These are phyloP conservation scores for Plasmodium berghei DNA, from an alignment of 169 alveolate species.

Conservation along the genomic window DNA sequence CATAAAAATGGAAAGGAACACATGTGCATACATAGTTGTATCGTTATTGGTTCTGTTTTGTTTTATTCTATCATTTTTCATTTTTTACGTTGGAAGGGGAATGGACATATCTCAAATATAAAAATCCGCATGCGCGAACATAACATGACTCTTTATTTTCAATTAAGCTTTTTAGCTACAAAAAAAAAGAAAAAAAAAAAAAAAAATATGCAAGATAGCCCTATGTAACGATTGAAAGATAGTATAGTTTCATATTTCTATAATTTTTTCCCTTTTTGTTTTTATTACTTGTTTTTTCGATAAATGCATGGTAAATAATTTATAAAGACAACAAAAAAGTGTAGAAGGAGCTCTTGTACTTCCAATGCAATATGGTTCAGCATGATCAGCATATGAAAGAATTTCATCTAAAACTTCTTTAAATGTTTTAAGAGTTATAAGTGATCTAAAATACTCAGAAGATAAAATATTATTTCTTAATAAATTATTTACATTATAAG, in stretches of 20 bases:
- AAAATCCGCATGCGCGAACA: slow-evolving; percentile 69
- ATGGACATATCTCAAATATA: slow-evolving; percentile 56
- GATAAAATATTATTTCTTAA: slow-evolving; percentile 82
- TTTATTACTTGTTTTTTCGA: slow-evolving; percentile 82
- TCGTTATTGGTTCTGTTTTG: too few species aligned
- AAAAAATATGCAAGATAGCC: background rate
- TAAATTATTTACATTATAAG: slow-evolving; percentile 82
- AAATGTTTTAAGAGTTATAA: slow-evolving; percentile 77
- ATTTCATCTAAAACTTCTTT: slow-evolving; percentile 81
- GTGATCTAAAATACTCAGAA: slow-evolving; percentile 85
- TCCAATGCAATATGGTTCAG: slow-evolving; percentile 85
- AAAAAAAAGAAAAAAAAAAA: background rate
- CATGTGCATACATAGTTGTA: background rate
- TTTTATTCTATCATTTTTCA: too few species aligned
- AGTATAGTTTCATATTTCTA: too few species aligned
- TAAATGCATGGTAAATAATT: slow-evolving; percentile 80
- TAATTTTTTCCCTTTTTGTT: too few species aligned
- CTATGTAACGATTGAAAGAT: background rate
- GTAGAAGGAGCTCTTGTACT: slow-evolving; percentile 86
- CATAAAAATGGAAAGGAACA: background rate
- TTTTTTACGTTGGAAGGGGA: slow-evolving; percentile 50
- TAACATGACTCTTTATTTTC: slow-evolving; percentile 52
- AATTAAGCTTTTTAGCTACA: slow-evolving; percentile 31
- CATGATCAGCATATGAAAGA: slow-evolving; percentile 84
- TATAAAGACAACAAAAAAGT: slow-evolving; percentile 84